Conservation (phyloP, 805 yeast genomes). For the Wickerhamomyces chambardii region DNA sequence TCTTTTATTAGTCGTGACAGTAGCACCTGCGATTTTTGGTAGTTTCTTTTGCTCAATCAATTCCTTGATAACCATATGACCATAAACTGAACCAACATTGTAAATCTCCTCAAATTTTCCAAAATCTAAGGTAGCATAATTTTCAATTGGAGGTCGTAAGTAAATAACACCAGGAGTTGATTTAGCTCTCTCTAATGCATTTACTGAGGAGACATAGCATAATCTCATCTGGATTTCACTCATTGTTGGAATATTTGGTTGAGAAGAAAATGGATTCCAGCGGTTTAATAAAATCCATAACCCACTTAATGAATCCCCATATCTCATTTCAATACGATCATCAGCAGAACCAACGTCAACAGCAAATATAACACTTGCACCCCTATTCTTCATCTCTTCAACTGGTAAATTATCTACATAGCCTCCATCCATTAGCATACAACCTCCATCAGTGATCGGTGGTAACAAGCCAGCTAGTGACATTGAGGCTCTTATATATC, state of each 20-base stretch:
- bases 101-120: conserved; percentile 87
- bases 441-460: conserved; percentile 79
- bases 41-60: conserved; percentile 44
- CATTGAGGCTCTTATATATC: conserved; percentile 94
- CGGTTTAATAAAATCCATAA: conserved; percentile 83
- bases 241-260: conserved; percentile 88
- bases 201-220: conserved; percentile 92
- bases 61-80: conserved; percentile 43
- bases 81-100: conserved; percentile 71
- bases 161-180: conserved; percentile 77
- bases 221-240: conserved; percentile 90
- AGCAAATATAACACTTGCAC: conserved; percentile 82
- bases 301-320: conserved; percentile 91
- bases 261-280: conserved; percentile 81
- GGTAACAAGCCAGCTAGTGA: conserved; percentile 91
- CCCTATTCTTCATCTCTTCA: conserved; percentile 80
- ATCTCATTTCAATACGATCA: conserved; percentile 80
- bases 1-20: conserved; percentile 19
- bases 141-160: conserved; percentile 89
- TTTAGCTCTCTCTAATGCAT: conserved; percentile 85
- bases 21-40: conserved; percentile 54
- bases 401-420: conserved; percentile 93
- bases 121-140: conserved; percentile 86
- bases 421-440: conserved; percentile 94
- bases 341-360: conserved; percentile 96